Conservation (phyloP, 495 filamentous ascomycete genomes). For the Platismatia glauca region DNA sequence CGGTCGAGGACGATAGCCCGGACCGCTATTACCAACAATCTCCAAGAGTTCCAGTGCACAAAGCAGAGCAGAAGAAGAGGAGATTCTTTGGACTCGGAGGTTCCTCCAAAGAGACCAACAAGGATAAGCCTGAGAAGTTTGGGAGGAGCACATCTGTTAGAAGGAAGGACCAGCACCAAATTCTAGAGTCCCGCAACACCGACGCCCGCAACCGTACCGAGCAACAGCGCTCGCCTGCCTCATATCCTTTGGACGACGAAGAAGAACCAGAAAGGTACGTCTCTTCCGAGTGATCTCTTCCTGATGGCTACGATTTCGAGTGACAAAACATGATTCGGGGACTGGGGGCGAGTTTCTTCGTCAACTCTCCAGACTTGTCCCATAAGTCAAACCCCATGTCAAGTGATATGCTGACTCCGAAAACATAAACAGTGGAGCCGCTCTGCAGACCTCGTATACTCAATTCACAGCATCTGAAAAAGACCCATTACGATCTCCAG, state of each 20-base stretch:
- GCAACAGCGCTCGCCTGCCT: slow-evolving; percentile 18
- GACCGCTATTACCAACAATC: slow-evolving; percentile 23
- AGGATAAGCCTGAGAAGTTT: slow-evolving; percentile 15
- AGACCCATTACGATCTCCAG: slow-evolving; percentile 18
- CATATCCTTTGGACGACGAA: slow-evolving; percentile 4
- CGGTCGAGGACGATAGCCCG: slow-evolving; percentile 23
- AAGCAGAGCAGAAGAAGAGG: slow-evolving; percentile 23
- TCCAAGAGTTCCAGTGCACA: slow-evolving; percentile 15
- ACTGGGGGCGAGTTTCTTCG: background rate
- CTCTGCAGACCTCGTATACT: background rate
- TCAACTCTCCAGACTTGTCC: background rate
- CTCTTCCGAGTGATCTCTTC: too few species aligned
- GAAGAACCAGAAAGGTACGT: slow-evolving; percentile 8
- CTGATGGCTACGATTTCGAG: background rate
- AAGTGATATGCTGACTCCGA: background rate
- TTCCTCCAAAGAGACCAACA: slow-evolving; percentile 19
- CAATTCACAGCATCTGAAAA: slow-evolving; percentile 18
- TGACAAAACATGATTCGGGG: background rate
- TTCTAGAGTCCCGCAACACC: slow-evolving; percentile 10
- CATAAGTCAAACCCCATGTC: background rate
- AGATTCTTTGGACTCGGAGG: slow-evolving; percentile 23
- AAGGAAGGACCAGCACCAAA: slow-evolving; percentile 16
- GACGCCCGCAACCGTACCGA: slow-evolving; percentile 6
- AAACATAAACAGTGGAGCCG: slow-evolving; percentile 11
- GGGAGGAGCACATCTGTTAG: slow-evolving; percentile 25